Evolutionary conservation across 1,139 yeast genomes (phyloP).

Genomic region (Debaryomyces sp.): DNA sequence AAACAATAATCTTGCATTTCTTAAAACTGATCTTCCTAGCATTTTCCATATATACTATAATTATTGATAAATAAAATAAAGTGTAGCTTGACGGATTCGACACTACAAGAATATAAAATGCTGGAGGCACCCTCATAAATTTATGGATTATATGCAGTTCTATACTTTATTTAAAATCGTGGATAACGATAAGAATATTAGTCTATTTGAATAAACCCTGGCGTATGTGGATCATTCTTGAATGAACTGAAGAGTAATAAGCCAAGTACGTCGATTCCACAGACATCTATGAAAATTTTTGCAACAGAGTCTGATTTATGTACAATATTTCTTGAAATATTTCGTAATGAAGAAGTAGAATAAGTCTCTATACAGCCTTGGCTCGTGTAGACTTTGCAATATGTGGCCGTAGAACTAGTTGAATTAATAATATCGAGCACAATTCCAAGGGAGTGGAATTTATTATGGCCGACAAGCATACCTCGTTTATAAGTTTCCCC

Average conservation of each 20-base stretch:
- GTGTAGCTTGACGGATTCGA: not conserved
- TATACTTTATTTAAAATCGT: not conserved
- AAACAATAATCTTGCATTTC: not conserved
- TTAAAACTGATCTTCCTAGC: not conserved
- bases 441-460: slow-evolving; percentile 18
- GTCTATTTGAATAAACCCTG: not conserved
- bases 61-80: not conserved
- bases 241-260: slow-evolving; percentile 8
- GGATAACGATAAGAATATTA: not conserved
- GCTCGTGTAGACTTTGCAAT: slow-evolving; percentile 9
- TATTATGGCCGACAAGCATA: slow-evolving; percentile 17
- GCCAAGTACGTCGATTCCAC: slow-evolving; percentile 13
- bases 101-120: not conserved
- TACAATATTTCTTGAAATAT: not conserved
- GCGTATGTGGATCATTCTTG: not conserved
- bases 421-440: slow-evolving; percentile 10
- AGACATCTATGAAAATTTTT: slow-evolving; percentile 5
- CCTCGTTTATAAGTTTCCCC: slow-evolving; percentile 12
- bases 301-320: slow-evolving; percentile 8
- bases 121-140: not conserved
- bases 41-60: not conserved
- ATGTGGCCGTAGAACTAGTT: not conserved
- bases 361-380: slow-evolving; percentile 7
- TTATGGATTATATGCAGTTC: not conserved
- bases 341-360: slow-evolving; percentile 2